Evolutionary conservation across 805 yeast genomes (phyloP), one percentile per base, ranked within the genome.

Genomic region (Ogataea haglerorum): DNA sequence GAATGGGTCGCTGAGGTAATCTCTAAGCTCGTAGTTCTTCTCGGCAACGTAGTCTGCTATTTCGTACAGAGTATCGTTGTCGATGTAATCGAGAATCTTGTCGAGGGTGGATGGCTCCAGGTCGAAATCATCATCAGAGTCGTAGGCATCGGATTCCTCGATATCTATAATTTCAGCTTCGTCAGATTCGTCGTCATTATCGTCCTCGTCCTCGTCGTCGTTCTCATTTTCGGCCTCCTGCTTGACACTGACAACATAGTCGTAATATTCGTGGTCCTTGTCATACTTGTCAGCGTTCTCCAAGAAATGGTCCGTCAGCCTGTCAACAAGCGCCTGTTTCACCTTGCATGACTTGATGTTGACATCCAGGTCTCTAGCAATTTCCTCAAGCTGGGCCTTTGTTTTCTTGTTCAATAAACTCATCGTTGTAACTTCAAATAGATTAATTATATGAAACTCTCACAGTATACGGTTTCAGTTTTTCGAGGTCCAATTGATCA

Each of bases 131-230:
- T 34, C 34, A 15, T 28, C 39, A 19, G 38, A 40, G 14, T 37
- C 41, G 22, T 38, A 44, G 19, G 32, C 42, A 13, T 43, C 45
- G 10, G 40, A 46, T 10, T 38, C 42, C 14, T 39, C 47, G 12
- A 33, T n/a, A 6, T 42, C 50, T 6, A 43, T 47, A 35, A 24
- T 91, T 19, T 39, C 56, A 17, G 33, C 36, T 9, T 47, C 52
- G 13, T 46, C 53, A 58, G 85, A 95, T 30, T 87, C 76, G 62
- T 86, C 95, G 34, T 78, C 89, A 49, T 40, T 52, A 8, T 41
- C 52, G 24, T 33, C 53, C 8, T 41, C 52, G 24, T 33, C 37
- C 16, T 19, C 38, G 22, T 41, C 46, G 2, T 17, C 45, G 10
- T 45, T 45, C 14, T 34, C 42, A 6, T 29, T 45, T 25, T 32